These are phyloP conservation scores for Colletotrichum sp. DNA, from an alignment of 2,329 filamentous ascomycete species.

Conservation along the genomic window DNA sequence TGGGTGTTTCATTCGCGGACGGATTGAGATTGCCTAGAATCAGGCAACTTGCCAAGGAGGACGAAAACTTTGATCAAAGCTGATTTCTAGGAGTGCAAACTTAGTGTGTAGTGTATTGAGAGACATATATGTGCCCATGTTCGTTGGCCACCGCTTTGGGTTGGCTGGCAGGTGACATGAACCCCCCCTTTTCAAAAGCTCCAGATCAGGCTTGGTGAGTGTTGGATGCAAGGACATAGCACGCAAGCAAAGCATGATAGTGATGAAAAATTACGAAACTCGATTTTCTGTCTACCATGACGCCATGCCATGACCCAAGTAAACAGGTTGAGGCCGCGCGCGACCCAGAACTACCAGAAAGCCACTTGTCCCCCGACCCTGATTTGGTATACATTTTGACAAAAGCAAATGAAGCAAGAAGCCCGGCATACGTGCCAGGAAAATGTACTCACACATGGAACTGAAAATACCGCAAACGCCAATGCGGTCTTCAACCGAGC, in stretches of 20 bases:
- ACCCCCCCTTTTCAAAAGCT: background rate
- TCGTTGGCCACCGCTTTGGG: background rate
- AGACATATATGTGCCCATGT: background rate
- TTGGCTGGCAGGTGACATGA: background rate
- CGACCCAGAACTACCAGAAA: background rate
- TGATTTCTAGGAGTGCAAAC: background rate
- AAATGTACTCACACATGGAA: constrained; percentile 5
- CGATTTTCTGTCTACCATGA: constrained; percentile 14
- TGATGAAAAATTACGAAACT: background rate
- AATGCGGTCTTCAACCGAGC: background rate
- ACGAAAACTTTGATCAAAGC: background rate
- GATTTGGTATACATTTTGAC: constrained; percentile 17
- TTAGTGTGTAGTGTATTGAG: background rate
- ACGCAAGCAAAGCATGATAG: background rate
- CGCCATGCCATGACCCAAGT: constrained; percentile 12
- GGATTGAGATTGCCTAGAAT: background rate
- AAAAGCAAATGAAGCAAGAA: background rate
- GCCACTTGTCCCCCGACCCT: background rate
- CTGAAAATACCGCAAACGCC: background rate
- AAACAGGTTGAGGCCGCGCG: background rate
- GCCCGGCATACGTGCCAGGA: background rate
- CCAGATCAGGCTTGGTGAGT: background rate
- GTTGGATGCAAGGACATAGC: background rate
- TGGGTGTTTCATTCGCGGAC: background rate
- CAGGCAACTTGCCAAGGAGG: background rate